Evolutionary conservation across 139 green algal species (phyloP).

Genomic region (Tetradesmus lagerheimii): DNA sequence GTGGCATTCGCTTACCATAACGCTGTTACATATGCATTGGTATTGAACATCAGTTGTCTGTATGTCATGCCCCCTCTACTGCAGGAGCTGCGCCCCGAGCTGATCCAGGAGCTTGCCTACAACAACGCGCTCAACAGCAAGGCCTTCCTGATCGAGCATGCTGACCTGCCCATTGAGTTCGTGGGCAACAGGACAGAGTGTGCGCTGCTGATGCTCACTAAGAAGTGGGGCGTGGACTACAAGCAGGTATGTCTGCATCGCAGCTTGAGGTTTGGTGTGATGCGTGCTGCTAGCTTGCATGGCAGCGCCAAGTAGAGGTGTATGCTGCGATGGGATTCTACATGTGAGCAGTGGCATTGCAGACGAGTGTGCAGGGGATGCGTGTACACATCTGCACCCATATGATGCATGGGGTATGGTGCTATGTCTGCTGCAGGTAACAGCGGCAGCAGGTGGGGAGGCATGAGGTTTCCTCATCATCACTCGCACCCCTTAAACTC

Average conservation of each 20-base stretch:
- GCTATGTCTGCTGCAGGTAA: slow-evolving; percentile 48
- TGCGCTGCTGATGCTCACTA: slow-evolving; percentile 88
- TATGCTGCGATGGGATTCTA: no score
- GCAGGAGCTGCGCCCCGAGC: slow-evolving; percentile 35
- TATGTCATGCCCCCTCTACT: neutral
- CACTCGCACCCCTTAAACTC: no score
- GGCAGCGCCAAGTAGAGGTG: no score
- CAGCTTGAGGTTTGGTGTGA: neutral
- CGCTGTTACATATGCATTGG: no score
- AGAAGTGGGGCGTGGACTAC: slow-evolving; percentile 82
- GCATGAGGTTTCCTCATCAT: no score
- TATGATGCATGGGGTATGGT: no score
- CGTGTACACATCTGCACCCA: no score
- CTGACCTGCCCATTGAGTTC: slow-evolving; percentile 63
- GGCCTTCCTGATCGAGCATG: slow-evolving; percentile 80
- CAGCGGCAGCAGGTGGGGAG: no score
- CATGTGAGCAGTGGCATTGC: no score
- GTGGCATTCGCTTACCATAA: no score
- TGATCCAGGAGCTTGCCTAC: slow-evolving; percentile 69
- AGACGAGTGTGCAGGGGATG: no score
- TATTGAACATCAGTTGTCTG: no score
- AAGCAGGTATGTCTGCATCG: slow-evolving; percentile 8
- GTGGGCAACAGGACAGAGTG: slow-evolving; percentile 97
- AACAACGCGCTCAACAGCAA: slow-evolving; percentile 89
- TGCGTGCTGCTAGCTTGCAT: neutral